These are phyloP conservation scores for Aegilops umbellulata DNA, from an alignment of 176 grass and related monocot genomes.

Conservation along the genomic window DNA sequence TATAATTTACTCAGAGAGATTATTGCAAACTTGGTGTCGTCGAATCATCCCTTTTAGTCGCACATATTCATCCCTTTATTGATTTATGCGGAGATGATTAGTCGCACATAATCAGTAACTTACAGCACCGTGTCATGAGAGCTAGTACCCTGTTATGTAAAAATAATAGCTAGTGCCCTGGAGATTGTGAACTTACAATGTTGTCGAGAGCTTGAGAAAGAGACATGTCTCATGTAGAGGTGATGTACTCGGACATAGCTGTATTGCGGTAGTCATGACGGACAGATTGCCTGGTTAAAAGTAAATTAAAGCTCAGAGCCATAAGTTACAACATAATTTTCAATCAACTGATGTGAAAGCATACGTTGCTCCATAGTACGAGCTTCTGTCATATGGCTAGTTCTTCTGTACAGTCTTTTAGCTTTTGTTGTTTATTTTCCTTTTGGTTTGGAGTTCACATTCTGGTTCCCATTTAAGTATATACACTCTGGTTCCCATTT, in stretches of 20 bases:
- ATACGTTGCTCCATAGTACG: neutral
- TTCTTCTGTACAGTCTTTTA: too few species aligned
- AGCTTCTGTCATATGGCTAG: neutral
- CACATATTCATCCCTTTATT: neutral
- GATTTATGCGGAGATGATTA: neutral
- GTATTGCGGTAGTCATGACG: conserved; percentile 4
- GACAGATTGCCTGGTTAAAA: conserved; percentile 37
- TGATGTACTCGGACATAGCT: conserved; percentile 37
- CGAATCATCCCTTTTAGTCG: too few species aligned
- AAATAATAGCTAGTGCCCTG: neutral
- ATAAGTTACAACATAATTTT: neutral
- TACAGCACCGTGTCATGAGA: neutral
- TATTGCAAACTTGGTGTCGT: neutral
- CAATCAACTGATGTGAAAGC: neutral
- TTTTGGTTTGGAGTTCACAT: too few species aligned
- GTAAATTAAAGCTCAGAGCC: neutral
- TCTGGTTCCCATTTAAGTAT: too few species aligned
- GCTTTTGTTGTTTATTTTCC: too few species aligned
- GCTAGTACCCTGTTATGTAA: neutral
- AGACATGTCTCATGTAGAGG: conserved; percentile 51
- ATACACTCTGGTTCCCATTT: too few species aligned
- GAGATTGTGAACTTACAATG: conserved; percentile 44
- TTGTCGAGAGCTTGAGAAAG: conserved; percentile 45
- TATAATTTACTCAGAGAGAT: neutral
- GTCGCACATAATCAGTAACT: neutral